A percentile compares a stretch with the other conserved stretches of the same genome.
These are phyloP conservation scores for Schwanniomyces occidentalis DNA, from an alignment of 805 yeast genomes.

Conservation along the genomic window DNA sequence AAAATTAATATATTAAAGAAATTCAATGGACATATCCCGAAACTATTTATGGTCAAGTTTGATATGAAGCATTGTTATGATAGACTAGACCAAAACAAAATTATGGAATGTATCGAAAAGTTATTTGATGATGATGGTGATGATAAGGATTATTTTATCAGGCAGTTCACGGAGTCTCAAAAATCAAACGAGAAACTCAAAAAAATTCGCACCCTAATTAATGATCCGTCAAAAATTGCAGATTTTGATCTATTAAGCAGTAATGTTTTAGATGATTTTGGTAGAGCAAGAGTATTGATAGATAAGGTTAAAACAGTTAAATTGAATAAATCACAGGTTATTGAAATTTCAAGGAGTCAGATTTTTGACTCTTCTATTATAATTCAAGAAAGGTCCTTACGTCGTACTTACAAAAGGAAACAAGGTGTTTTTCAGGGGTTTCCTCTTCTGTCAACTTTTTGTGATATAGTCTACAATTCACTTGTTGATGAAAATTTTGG, in stretches of 20 bases:
- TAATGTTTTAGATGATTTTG: conserved; percentile 3
- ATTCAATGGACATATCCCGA: conserved; percentile 25
- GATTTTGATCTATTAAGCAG: conserved; percentile 13
- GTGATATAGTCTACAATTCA: conserved; percentile 70
- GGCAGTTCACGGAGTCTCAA: conserved; percentile 16
- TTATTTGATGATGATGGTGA: conserved; percentile 25
- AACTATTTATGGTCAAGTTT: conserved; percentile 59
- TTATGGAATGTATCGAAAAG: conserved; percentile 31
- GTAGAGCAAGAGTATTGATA: conserved; percentile 9
- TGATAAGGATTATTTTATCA: conserved; percentile 18
- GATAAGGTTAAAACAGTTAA: conserved; percentile 28
- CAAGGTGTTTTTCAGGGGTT: conserved; percentile 86
- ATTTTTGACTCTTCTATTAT: conserved; percentile 50
- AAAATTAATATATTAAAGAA: conserved; percentile 18
- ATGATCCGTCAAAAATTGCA: conserved; percentile 12
- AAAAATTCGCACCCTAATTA: conserved; percentile 12
- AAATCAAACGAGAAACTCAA: conserved; percentile 6
- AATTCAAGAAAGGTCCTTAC: conserved; percentile 31
- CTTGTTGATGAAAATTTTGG: conserved; percentile 45
- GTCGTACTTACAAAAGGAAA: conserved; percentile 40
- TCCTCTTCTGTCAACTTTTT: conserved; percentile 69
- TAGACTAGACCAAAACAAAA: conserved; percentile 52
- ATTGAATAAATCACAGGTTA: conserved; percentile 44
- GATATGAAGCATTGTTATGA: conserved; percentile 82
- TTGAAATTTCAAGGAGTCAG: conserved; percentile 50